Evolutionary conservation across 108 stramenopile species (phyloP).

Genomic region (Seminavis robusta): DNA sequence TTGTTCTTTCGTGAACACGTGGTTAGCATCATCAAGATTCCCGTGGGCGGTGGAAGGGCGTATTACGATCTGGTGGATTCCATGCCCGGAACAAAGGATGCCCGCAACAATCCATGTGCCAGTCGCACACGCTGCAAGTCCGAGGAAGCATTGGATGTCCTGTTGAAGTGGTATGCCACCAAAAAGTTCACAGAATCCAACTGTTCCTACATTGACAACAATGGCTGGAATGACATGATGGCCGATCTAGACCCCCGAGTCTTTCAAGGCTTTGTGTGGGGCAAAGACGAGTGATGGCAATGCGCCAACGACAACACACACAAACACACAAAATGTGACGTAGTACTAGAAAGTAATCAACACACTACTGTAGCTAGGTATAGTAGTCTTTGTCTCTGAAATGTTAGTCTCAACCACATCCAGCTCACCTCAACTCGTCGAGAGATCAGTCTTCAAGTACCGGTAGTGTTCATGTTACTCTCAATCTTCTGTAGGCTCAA

Average conservation of each 20-base stretch:
- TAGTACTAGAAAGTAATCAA: too few relatives aligned
- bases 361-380: too few relatives aligned
- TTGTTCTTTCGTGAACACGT: slow-evolving; percentile 91
- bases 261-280: slow-evolving; percentile 91
- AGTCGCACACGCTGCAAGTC: slow-evolving; percentile 78
- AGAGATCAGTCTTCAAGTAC: too few relatives aligned
- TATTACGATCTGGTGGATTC: slow-evolving; percentile 84
- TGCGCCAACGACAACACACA: too few relatives aligned
- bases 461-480: too few relatives aligned
- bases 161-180: slow-evolving; percentile 70
- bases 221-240: slow-evolving; percentile 83
- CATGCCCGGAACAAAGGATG: slow-evolving; percentile 44
- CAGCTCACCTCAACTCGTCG: too few relatives aligned
- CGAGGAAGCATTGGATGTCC: slow-evolving; percentile 42
- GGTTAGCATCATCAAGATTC: slow-evolving; percentile 79
- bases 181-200: slow-evolving; percentile 72
- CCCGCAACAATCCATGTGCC: slow-evolving; percentile 38
- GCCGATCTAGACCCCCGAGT: slow-evolving; percentile 89
- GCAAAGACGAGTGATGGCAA: neutral
- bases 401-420: too few relatives aligned
- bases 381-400: too few relatives aligned
- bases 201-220: slow-evolving; percentile 69
- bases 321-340: too few relatives aligned
- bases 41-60: slow-evolving; percentile 29
- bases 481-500: too few relatives aligned